phyloP scores from a whole-genome alignment of 2,329 filamentous ascomycete species.

The Arthrobotrys entomopaga region DNA sequence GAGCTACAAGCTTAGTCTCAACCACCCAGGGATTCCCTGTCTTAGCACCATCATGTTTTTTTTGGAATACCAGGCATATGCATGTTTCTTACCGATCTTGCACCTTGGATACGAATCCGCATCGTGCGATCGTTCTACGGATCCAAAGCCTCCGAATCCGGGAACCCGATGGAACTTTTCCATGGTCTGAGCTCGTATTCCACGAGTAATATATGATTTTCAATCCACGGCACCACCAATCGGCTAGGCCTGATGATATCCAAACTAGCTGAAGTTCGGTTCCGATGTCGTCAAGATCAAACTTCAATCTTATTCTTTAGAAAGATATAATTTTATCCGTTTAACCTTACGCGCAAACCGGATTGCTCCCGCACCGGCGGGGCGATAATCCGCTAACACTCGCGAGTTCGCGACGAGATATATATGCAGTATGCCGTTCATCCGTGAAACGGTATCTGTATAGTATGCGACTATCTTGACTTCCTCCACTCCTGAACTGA shows the following conservation, averaged over 20 bases:
- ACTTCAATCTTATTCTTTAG: slow-evolving; percentile 3
- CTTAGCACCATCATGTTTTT: slow-evolving; percentile 1
- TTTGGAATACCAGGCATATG: slow-evolving; percentile 24
- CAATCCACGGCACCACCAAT: neutral
- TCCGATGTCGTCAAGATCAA: neutral
- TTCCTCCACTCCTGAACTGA: no score
- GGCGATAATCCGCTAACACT: slow-evolving; percentile 34
- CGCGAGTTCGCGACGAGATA: no score
- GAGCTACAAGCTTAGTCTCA: slow-evolving; percentile 62
- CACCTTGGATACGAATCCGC: neutral
- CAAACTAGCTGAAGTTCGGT: neutral
- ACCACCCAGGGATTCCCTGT: slow-evolving; percentile 8
- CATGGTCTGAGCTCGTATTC: slow-evolving; percentile 7
- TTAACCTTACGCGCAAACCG: slow-evolving; percentile 19
- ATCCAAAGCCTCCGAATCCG: slow-evolving; percentile 3
- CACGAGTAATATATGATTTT: neutral
- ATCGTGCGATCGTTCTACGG: slow-evolving; percentile 1
- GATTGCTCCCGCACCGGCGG: slow-evolving; percentile 21
- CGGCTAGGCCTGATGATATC: neutral
- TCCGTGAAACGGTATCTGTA: neutral
- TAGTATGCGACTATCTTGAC: no score
- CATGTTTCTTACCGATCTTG: neutral
- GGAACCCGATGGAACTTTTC: neutral
- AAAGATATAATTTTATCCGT: slow-evolving; percentile 12
- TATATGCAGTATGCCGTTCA: slow-evolving; percentile 5